Evolutionary conservation across 108 stramenopile genomes (phyloP), one percentile per base, ranked within the genome.

Genomic region (Pelagomonas calceolata): DNA sequence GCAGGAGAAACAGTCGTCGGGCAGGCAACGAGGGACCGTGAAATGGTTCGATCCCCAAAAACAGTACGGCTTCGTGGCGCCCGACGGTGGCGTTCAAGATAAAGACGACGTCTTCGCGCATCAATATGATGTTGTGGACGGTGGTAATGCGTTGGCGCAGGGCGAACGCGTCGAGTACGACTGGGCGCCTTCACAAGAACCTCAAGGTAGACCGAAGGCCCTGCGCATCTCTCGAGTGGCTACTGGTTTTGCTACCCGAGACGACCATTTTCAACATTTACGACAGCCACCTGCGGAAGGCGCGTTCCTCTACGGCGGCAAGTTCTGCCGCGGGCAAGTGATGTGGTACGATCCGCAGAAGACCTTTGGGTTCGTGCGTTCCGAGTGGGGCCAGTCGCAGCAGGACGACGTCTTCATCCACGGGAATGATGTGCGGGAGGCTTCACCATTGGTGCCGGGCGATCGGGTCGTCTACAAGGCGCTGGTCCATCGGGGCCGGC

Each of bases 361-460:
- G 68, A n/a, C n/a, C 21, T 68, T 68, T 39, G 68, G 68, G n/a
- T 68, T 68, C 34, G 26, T 68, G 37, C 39, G 39, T n/a, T n/a
- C 68, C 10, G 37, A 43, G 26, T 30, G 3, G 39, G 68, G 68
- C 21, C 9, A 43, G 39, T 12, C 9, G 9, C 5, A 36, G 39
- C 39, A 39, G 4, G 68, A 68, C 26, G 68, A 71, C 63, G 39
- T 66, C 32, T 71, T 71, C 64, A 36, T 71, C 37, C 70, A 71
- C 70, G 39, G 39, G 9, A 43, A 43, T 12, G 39, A 43, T 12
- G 9, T 43, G 39, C 39, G 9, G 39, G 39, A 43, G 5, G 9
- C 5, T 5, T 43, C 12, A 5, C 39, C 39, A 5, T 5, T 43
- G 39, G 39, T 12, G 9, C 9, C 9, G 9, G 39, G 39, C 39